A percentile compares a stretch with the other conserved stretches of the same genome.
These are phyloP conservation scores for Fraxinus baroniana DNA, from an alignment of 305 asterid genomes.

Conservation along the genomic window DNA sequence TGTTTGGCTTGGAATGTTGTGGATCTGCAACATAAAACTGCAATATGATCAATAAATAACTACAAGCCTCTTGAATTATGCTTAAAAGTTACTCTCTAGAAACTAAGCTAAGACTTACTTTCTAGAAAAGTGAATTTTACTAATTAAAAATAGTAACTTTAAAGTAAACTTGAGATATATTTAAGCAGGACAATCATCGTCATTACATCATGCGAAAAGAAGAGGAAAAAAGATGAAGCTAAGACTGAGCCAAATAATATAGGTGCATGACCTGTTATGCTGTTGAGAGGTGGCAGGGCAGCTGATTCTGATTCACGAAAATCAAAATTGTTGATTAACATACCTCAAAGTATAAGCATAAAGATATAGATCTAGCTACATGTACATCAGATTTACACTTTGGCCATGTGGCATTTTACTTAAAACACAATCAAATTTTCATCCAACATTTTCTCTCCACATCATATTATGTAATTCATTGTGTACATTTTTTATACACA, in stretches of 20 bases:
- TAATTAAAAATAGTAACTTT: background rate
- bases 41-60: background rate
- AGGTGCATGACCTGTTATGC: constrained; percentile 48
- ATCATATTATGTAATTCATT: no score
- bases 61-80: background rate
- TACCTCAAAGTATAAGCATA: background rate
- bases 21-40: constrained; percentile 37
- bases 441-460: no score
- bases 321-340: background rate
- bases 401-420: no score
- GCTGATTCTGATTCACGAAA: constrained; percentile 44
- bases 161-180: background rate
- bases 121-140: background rate
- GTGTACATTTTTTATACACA: no score
- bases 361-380: no score
- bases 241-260: background rate
- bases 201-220: background rate
- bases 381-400: no score
- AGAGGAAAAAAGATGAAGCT: background rate
- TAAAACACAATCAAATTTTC: no score
- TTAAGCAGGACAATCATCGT: background rate
- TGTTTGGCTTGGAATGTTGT: constrained; percentile 24
- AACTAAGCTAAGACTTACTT: background rate
- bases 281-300: constrained; percentile 66
- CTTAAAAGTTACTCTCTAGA: background rate